phyloP scores from a whole-genome alignment of 495 filamentous ascomycete genomes.

The Tuber indicum region DNA sequence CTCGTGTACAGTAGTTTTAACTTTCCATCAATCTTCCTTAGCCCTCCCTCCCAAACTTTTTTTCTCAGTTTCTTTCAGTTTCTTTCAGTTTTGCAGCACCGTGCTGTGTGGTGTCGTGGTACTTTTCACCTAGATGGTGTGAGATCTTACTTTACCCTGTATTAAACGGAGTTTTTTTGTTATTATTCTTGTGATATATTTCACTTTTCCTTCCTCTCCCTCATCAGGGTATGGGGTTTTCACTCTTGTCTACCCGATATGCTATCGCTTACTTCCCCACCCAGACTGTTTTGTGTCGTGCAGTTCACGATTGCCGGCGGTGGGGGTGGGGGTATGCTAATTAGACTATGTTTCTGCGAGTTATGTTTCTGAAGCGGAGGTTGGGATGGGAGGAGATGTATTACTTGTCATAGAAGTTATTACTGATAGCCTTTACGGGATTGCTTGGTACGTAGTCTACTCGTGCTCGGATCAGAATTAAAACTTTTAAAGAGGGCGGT shows the following conservation, averaged over 20 bases:
- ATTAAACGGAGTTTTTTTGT: constrained; percentile 19
- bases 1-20: not conserved
- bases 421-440: not conserved
- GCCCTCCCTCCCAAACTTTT: constrained; percentile 7
- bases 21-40: constrained; percentile 9
- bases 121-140: constrained; percentile 5
- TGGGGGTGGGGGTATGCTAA: not conserved
- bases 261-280: not conserved
- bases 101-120: not conserved
- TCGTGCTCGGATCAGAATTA: not conserved
- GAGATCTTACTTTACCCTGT: constrained; percentile 13
- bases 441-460: not conserved
- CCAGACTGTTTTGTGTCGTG: not conserved
- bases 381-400: not conserved
- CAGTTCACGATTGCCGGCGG: not conserved
- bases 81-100: not conserved
- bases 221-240: not conserved
- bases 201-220: not conserved
- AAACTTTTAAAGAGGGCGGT: too few relatives aligned
- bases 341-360: not conserved
- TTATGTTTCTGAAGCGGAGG: not conserved
- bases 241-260: not conserved
- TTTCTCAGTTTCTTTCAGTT: constrained; percentile 19
- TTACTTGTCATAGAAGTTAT: not conserved
- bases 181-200: not conserved